Evolutionary conservation across 345 rosid genomes (phyloP).

Genomic region (Arabidopsis suecica): DNA sequence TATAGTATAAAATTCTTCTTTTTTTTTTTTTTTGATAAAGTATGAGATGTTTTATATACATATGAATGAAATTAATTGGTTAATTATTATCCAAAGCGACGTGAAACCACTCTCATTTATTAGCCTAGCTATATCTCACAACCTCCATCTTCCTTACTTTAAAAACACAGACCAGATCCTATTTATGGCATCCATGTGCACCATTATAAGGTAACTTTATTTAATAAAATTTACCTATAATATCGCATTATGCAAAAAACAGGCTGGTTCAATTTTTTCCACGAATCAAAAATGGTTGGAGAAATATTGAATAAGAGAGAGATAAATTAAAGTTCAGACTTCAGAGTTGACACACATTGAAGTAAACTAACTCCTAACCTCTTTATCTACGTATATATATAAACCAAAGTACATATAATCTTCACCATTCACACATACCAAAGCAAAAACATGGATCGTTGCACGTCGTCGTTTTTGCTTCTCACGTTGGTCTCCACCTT

Average conservation of each 20-base stretch:
- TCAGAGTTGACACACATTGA: slow-evolving; percentile 36
- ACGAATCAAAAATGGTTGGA: slow-evolving; percentile 35
- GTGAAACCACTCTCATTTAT: slow-evolving; percentile 46
- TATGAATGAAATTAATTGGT: background rate
- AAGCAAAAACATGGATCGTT: slow-evolving; percentile 34
- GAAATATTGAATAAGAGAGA: slow-evolving; percentile 34
- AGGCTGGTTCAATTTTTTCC: slow-evolving; percentile 34
- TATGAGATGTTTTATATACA: slow-evolving; percentile 19
- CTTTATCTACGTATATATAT: slow-evolving; percentile 25
- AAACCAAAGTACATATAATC: slow-evolving; percentile 16
- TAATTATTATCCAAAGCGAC: slow-evolving; percentile 35
- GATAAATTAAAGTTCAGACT: background rate
- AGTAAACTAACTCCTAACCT: slow-evolving; percentile 29
- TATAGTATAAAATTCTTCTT: too few species aligned
- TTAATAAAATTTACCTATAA: background rate
- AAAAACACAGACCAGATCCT: slow-evolving; percentile 37
- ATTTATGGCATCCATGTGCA: slow-evolving; percentile 44
- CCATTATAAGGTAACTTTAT: slow-evolving; percentile 15
- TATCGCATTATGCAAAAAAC: slow-evolving; percentile 6
- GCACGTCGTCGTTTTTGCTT: slow-evolving; percentile 23
- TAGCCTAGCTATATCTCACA: slow-evolving; percentile 32
- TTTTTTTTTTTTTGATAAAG: too few species aligned
- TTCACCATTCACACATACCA: slow-evolving; percentile 34
- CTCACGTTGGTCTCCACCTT: slow-evolving; percentile 27
- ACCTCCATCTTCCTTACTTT: slow-evolving; percentile 46